A percentile compares a stretch with the other conserved stretches of the same genome.
These are phyloP conservation scores for Chamaenerion angustifolium DNA, from an alignment of 345 rosid species.

Conservation along the genomic window DNA sequence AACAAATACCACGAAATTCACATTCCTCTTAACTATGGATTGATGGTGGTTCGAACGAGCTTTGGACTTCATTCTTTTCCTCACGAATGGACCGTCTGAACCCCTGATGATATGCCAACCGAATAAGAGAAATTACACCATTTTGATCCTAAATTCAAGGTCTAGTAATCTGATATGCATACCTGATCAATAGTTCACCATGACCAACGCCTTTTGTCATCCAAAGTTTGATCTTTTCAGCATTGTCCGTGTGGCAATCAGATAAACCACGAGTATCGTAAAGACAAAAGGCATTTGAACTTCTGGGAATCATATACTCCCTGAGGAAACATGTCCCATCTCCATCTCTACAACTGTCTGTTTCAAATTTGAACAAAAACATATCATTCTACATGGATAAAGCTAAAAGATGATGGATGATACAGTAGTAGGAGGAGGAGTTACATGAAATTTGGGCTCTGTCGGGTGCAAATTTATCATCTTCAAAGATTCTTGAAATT, in stretches of 20 bases:
- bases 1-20: slow-evolving; percentile 61
- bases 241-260: slow-evolving; percentile 21
- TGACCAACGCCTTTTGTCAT: slow-evolving; percentile 45
- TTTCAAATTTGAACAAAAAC: not conserved
- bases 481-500: slow-evolving; percentile 51
- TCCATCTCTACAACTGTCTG: slow-evolving; percentile 31
- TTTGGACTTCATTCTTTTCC: slow-evolving; percentile 26
- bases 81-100: slow-evolving; percentile 35
- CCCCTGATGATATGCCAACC: slow-evolving; percentile 26
- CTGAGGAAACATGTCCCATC: slow-evolving; percentile 67
- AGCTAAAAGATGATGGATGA: not conserved
- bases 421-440: not conserved
- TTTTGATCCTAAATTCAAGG: no score
- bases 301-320: slow-evolving; percentile 58
- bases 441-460: slow-evolving; percentile 85
- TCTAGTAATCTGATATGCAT: not conserved
- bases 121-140: not conserved
- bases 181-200: slow-evolving; percentile 52
- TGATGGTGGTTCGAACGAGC: slow-evolving; percentile 16
- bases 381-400: not conserved
- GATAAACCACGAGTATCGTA: slow-evolving; percentile 55
- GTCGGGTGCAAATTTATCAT: slow-evolving; percentile 37
- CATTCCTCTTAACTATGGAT: slow-evolving; percentile 22
- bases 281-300: slow-evolving; percentile 50
- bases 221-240: slow-evolving; percentile 42